Percentiles rank a stretch among this genome's conserved stretches.
Evolutionary conservation across 805 yeast species (phyloP).

Genomic region (Spathaspora boniae): DNA sequence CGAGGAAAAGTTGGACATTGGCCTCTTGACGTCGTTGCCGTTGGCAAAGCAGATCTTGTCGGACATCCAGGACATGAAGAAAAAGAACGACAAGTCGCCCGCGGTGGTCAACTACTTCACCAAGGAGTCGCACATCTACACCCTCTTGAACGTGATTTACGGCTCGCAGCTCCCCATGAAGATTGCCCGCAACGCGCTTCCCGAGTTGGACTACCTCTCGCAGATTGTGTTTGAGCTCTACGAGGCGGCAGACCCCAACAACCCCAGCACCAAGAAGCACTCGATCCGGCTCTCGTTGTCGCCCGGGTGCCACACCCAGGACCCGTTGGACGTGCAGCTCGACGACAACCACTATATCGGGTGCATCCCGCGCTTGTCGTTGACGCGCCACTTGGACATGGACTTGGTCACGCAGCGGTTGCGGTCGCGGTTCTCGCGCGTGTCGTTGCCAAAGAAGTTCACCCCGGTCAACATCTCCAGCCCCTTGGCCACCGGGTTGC

Average conservation of each 20-base stretch:
- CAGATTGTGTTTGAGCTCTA: slow-evolving; percentile 92
- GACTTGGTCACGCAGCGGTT: slow-evolving; percentile 82
- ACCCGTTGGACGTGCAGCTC: slow-evolving; percentile 93
- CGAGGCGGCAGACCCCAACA: slow-evolving; percentile 65
- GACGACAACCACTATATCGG: slow-evolving; percentile 96
- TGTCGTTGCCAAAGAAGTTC: slow-evolving; percentile 84
- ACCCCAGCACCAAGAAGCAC: slow-evolving; percentile 71
- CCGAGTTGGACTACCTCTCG: slow-evolving; percentile 92
- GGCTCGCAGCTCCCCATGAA: slow-evolving; percentile 94
- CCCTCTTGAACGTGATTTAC: slow-evolving; percentile 83
- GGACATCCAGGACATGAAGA: slow-evolving; percentile 78
- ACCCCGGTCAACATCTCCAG: slow-evolving; percentile 86
- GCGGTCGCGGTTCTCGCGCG: slow-evolving; percentile 78
- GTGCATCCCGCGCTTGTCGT: slow-evolving; percentile 84
- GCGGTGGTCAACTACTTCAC: slow-evolving; percentile 90
- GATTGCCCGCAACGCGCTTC: slow-evolving; percentile 90
- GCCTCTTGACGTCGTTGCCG: slow-evolving; percentile 89
- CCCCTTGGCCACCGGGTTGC: slow-evolving; percentile 41
- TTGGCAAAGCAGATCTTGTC: slow-evolving; percentile 80
- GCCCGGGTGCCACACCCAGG: slow-evolving; percentile 98
- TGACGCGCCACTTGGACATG: slow-evolving; percentile 91
- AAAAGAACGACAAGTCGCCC: slow-evolving; percentile 59
- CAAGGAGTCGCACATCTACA: slow-evolving; percentile 94
- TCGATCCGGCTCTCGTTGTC: slow-evolving; percentile 88
- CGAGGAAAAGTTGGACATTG: slow-evolving; percentile 93